Conservation (phyloP, 768 basidiomycete species). For the Phanerochaete sordida region DNA sequence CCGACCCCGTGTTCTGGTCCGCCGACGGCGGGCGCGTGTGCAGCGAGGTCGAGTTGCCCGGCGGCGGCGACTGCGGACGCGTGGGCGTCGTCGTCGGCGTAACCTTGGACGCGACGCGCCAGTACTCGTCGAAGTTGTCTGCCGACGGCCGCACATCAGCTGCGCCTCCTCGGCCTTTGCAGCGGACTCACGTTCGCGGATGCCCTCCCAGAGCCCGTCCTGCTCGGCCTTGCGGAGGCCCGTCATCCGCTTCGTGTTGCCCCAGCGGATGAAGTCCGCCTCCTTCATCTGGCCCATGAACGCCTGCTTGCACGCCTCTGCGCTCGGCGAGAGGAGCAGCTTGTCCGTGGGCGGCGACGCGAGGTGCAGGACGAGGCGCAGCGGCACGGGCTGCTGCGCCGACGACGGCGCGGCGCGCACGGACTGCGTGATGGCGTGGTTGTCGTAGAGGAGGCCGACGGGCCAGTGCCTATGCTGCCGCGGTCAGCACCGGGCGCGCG, state of each 20-base stretch:
- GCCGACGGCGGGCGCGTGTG: slow-evolving; percentile 64
- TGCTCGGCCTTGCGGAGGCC: slow-evolving; percentile 87
- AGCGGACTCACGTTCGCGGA: slow-evolving; percentile 77
- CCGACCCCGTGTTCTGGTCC: slow-evolving; percentile 44
- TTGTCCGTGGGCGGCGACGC: slow-evolving; percentile 85
- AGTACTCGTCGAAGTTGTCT: slow-evolving; percentile 97
- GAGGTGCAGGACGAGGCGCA: slow-evolving; percentile 83
- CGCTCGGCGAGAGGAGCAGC: slow-evolving; percentile 72
- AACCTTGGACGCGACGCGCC: slow-evolving; percentile 91
- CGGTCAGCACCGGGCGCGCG: background rate
- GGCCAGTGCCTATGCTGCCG: slow-evolving; percentile 85
- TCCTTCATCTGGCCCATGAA: slow-evolving; percentile 97
- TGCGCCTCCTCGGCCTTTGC: too few relatives aligned
- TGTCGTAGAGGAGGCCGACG: slow-evolving; percentile 91
- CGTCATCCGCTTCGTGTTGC: slow-evolving; percentile 92
- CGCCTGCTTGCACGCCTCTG: slow-evolving; percentile 87
- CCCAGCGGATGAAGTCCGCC: slow-evolving; percentile 96
- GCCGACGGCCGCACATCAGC: slow-evolving; percentile 3
- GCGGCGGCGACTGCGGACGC: slow-evolving; percentile 53
- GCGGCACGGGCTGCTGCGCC: slow-evolving; percentile 47
- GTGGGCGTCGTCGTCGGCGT: slow-evolving; percentile 73
- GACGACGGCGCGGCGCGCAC: slow-evolving; percentile 38
- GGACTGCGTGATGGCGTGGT: slow-evolving; percentile 63
- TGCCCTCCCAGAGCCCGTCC: slow-evolving; percentile 96
- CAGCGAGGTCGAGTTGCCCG: slow-evolving; percentile 51